Evolutionary conservation across 1,139 yeast species (phyloP).

Genomic region (Diutina catenulata): DNA sequence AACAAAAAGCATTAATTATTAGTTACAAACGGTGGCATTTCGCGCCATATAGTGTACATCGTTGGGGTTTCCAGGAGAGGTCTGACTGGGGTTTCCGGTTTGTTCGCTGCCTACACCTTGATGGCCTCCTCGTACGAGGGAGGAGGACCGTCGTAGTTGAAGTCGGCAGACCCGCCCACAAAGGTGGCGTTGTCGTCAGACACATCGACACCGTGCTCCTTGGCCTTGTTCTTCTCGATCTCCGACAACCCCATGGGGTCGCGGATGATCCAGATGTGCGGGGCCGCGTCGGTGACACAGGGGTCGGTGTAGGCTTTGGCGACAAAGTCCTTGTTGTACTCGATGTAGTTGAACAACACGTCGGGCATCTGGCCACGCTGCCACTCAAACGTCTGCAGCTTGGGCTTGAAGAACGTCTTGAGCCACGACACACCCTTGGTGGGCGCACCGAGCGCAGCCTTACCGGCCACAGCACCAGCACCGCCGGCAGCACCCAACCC

Average conservation of each 20-base stretch:
- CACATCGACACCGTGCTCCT: constrained; percentile 43
- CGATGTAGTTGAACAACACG: constrained; percentile 29
- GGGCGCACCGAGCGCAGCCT: not conserved
- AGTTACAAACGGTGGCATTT: too few relatives aligned
- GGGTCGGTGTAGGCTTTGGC: constrained; percentile 57
- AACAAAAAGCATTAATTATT: too few relatives aligned
- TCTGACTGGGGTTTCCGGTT: too few relatives aligned
- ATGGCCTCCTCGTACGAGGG: constrained; percentile 41
- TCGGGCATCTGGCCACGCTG: constrained; percentile 29
- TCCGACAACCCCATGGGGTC: constrained; percentile 63
- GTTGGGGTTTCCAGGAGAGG: too few relatives aligned
- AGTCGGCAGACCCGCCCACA: constrained; percentile 38
- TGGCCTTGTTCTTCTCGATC: constrained; percentile 46
- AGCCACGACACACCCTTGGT: not conserved
- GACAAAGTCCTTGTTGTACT: constrained; percentile 29
- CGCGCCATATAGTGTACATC: too few relatives aligned
- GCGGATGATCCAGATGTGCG: constrained; percentile 58
- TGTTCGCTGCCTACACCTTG: too few relatives aligned
- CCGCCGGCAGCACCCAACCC: not conserved
- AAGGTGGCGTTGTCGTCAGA: constrained; percentile 45
- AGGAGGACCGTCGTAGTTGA: constrained; percentile 49
- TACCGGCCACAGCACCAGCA: not conserved
- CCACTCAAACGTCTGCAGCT: constrained; percentile 26
- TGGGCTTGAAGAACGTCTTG: constrained; percentile 28
- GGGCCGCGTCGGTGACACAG: constrained; percentile 45